phyloP scores from a whole-genome alignment of 202 grass and related monocot genomes.

The Schoenoplectus triqueter region DNA sequence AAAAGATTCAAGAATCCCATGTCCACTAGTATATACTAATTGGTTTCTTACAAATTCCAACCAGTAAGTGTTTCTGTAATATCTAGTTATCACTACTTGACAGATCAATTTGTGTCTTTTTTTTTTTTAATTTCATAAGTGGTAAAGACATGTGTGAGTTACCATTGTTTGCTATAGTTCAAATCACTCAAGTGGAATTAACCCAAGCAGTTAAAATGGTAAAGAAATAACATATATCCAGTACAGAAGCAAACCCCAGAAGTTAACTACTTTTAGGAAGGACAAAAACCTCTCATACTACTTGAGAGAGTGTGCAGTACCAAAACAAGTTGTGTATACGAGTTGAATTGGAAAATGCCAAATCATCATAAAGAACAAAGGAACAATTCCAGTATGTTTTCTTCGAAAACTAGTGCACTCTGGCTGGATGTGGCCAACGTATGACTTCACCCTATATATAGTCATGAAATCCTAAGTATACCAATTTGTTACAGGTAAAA shows the following conservation, averaged over 20 bases:
- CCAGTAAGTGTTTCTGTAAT: not conserved
- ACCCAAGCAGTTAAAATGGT: too few relatives aligned
- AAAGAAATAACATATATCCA: not conserved
- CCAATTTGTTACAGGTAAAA: not conserved
- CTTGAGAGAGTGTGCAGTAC: too few relatives aligned
- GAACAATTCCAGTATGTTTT: constrained; percentile 23
- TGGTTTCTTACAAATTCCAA: not conserved
- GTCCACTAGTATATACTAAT: not conserved
- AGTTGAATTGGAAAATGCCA: not conserved
- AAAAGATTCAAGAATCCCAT: not conserved
- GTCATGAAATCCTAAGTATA: not conserved
- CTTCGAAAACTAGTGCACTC: not conserved
- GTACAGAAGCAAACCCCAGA: not conserved
- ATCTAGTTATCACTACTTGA: not conserved
- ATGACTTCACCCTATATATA: not conserved
- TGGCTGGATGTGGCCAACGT: not conserved
- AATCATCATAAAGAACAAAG: not conserved
- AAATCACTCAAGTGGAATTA: not conserved
- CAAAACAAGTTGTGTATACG: not conserved
- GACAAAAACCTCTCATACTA: too few relatives aligned
- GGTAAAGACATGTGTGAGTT: not conserved
- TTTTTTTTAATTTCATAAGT: not conserved
- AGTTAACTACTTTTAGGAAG: too few relatives aligned
- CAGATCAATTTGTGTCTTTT: not conserved
- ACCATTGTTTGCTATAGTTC: not conserved